Base-by-base conservation (phyloP, 345 rosid species). In the Lepidium sativum region DNA sequence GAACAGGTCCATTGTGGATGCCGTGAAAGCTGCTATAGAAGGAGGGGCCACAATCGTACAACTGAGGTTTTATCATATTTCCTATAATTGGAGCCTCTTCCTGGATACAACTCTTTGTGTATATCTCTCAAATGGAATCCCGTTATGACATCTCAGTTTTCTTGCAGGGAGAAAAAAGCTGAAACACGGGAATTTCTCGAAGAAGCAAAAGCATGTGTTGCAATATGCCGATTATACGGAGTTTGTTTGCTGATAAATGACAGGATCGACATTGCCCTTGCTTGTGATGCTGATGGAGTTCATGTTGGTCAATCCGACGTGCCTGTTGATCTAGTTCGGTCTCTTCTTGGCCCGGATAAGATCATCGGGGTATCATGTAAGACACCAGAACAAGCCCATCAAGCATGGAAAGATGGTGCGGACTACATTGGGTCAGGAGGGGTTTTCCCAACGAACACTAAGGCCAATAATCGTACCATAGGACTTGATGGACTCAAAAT, bases 361-460 rank as follows among this genome's bases (percentile, higher is more conserved):
- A 81, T 85, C 78, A 83, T 90, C 1, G 92, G 97, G 0, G 86
- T 90, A 9, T 90, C 92, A 15, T 94, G 99, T 85, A 90, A 90
- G 80, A 90, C 92, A 31, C 80, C 69, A 1, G 89, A 82, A 63
- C 96, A 90, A 70, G 95, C 97, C 21, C 79, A 80, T 8, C 81
- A 80, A 78, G 99, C 96, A 34, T 90, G 96, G 96, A 53, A 67
- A 35, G 91, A 88, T 41, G 92, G 96, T 40, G 96, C 99, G 0
- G 81, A 94, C 78, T 94, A 94, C 82, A 83, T 94, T 12, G 99
- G 99, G 11, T 83, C 89, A 57, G 99, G 99, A 2, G 96, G 97
- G 47, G 87, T 94, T 39, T 88, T 72, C 50, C 85, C 92, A 6
- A 94, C 95, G 2, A 81, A 63, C 73, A 88, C 99, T 0, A 94